A percentile compares a stretch with the other conserved stretches of the same genome.
phyloP scores from a whole-genome alignment of 345 rosid genomes.

The Salix purpurea region DNA sequence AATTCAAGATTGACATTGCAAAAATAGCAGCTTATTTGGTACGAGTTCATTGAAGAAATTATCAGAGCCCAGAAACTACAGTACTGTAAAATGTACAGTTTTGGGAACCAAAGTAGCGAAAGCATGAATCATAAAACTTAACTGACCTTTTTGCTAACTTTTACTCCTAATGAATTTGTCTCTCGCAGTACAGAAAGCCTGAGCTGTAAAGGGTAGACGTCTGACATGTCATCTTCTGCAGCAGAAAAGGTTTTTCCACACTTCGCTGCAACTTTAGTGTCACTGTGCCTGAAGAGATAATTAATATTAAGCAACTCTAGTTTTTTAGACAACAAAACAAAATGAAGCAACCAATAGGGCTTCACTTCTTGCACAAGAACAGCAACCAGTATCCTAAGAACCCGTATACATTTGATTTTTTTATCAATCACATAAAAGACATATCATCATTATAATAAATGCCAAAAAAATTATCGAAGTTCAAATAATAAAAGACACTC shows the following conservation, averaged over 20 bases:
- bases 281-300: constrained; percentile 59
- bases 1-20: neutral
- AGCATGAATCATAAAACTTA: neutral
- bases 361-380: neutral
- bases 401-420: neutral
- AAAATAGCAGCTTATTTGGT: neutral
- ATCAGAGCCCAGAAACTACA: neutral
- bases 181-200: constrained; percentile 72
- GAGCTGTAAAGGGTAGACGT: constrained; percentile 88
- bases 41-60: neutral
- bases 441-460: neutral
- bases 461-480: too few relatives aligned
- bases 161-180: constrained; percentile 65
- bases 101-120: constrained; percentile 4
- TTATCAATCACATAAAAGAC: neutral
- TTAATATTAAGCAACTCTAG: neutral
- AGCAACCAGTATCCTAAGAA: neutral
- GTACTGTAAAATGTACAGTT: neutral
- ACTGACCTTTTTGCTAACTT: constrained; percentile 80
- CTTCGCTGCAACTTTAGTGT: constrained; percentile 64
- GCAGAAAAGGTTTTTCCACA: constrained; percentile 61
- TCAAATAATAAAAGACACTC: too few relatives aligned
- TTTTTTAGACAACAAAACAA: neutral
- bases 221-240: constrained; percentile 86
- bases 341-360: neutral